Conservation (phyloP, 768 basidiomycete genomes). For the Boletus reticulatus region DNA sequence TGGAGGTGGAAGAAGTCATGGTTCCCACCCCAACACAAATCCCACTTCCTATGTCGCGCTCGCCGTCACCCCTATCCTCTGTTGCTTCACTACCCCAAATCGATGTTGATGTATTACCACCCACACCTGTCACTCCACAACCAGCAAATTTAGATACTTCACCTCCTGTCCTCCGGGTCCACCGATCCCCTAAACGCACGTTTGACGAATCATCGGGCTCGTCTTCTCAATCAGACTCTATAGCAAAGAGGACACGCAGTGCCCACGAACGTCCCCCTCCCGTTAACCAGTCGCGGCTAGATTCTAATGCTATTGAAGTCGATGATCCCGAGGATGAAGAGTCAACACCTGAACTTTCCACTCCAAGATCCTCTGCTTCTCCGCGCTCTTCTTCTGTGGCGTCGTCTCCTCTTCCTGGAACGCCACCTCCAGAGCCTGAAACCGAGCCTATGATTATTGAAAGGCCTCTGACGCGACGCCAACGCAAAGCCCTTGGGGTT, state of each 20-base stretch:
- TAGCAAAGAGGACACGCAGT: constrained; percentile 36
- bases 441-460: constrained; percentile 11
- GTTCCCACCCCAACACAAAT: constrained; percentile 31
- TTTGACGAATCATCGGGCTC: constrained; percentile 56
- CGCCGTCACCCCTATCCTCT: constrained; percentile 35
- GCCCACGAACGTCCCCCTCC: constrained; percentile 24
- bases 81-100: constrained; percentile 20
- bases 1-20: constrained; percentile 21
- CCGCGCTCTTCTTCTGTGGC: constrained; percentile 31
- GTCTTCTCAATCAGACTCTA: constrained; percentile 34
- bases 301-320: constrained; percentile 20
- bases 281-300: constrained; percentile 9
- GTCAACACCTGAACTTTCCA: constrained; percentile 44
- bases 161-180: constrained; percentile 31
- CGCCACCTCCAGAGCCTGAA: constrained; percentile 30
- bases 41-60: constrained; percentile 39
- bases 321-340: constrained; percentile 32
- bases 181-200: constrained; percentile 56
- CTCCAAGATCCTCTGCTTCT: constrained; percentile 32
- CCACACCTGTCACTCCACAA: constrained; percentile 23
- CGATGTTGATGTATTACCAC: constrained; percentile 30
- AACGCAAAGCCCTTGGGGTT: constrained; percentile 67
- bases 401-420: constrained; percentile 38
- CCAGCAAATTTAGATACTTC: constrained; percentile 11
- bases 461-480: constrained; percentile 57